phyloP scores from a whole-genome alignment of 2,329 filamentous ascomycete genomes.

The Verticillium nonalfalfae region DNA sequence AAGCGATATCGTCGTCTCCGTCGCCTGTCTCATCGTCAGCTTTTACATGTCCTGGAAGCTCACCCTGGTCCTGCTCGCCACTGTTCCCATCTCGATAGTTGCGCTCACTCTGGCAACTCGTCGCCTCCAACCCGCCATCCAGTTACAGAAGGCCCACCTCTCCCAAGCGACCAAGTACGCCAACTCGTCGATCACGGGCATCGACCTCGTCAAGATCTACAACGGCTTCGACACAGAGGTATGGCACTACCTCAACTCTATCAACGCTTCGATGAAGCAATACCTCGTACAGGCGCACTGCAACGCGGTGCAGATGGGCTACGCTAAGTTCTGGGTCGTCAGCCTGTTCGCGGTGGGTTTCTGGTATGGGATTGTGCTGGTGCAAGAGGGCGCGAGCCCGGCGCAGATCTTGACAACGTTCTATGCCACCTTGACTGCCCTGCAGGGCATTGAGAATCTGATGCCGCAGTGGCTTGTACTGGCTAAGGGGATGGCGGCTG shows the following conservation, averaged over 20 bases:
- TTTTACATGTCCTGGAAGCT: constrained; percentile 79
- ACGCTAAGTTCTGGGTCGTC: constrained; percentile 68
- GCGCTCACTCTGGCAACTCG: constrained; percentile 54
- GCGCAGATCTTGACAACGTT: constrained; percentile 77
- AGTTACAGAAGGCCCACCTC: constrained; percentile 61
- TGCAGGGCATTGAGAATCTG: constrained; percentile 67
- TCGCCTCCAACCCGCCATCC: constrained; percentile 59
- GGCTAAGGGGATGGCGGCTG: constrained; percentile 73
- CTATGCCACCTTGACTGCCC: constrained; percentile 71
- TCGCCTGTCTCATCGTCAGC: constrained; percentile 64
- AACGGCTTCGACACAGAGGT: constrained; percentile 68
- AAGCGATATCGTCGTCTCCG: constrained; percentile 56
- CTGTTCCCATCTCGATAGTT: constrained; percentile 60
- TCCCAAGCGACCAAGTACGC: constrained; percentile 65
- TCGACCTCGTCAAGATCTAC: constrained; percentile 83
- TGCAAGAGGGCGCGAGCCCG: constrained; percentile 52
- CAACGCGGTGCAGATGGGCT: constrained; percentile 66
- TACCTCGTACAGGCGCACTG: constrained; percentile 64
- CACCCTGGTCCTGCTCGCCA: constrained; percentile 70
- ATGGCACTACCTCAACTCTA: constrained; percentile 53
- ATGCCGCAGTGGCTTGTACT: constrained; percentile 73
- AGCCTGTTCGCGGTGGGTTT: constrained; percentile 84
- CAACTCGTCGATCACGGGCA: constrained; percentile 62
- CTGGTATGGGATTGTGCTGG: constrained; percentile 74
- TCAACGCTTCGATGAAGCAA: constrained; percentile 51